Conservation (phyloP, 495 filamentous ascomycete genomes). For the Xylaria sp. region DNA sequence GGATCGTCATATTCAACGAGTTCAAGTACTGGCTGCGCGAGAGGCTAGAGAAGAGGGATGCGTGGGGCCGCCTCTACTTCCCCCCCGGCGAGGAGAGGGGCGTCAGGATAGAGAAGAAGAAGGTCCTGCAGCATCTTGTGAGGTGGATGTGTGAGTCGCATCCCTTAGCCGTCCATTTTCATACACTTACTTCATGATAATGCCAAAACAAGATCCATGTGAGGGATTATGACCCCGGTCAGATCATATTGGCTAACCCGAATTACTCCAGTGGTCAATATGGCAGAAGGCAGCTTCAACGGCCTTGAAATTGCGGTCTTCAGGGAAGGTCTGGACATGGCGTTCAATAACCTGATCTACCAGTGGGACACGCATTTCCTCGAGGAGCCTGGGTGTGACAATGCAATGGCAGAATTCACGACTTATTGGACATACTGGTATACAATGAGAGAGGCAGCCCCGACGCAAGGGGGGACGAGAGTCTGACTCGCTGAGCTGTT, state of each 20-base stretch:
- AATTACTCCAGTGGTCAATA: not conserved
- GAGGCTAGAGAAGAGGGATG: constrained; percentile 12
- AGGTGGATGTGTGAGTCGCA: constrained; percentile 14
- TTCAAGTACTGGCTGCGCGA: constrained; percentile 13
- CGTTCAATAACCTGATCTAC: constrained; percentile 18
- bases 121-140: constrained; percentile 13
- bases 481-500: not conserved
- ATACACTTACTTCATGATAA: not conserved
- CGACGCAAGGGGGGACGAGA: not conserved
- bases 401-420: not conserved
- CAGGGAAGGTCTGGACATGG: constrained; percentile 5
- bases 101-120: constrained; percentile 6
- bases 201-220: not conserved
- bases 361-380: constrained; percentile 17
- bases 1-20: not conserved
- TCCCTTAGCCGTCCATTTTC: not conserved
- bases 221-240: not conserved
- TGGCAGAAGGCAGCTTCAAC: constrained; percentile 7
- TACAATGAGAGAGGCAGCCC: not conserved
- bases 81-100: not conserved
- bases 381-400: not conserved
- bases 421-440: constrained; percentile 13
- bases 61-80: constrained; percentile 6
- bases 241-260: not conserved
- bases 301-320: not conserved